Evolutionary conservation across 306 rosid species (phyloP), one percentile per base, ranked within the genome.

Genomic region (Argentina anserina): DNA sequence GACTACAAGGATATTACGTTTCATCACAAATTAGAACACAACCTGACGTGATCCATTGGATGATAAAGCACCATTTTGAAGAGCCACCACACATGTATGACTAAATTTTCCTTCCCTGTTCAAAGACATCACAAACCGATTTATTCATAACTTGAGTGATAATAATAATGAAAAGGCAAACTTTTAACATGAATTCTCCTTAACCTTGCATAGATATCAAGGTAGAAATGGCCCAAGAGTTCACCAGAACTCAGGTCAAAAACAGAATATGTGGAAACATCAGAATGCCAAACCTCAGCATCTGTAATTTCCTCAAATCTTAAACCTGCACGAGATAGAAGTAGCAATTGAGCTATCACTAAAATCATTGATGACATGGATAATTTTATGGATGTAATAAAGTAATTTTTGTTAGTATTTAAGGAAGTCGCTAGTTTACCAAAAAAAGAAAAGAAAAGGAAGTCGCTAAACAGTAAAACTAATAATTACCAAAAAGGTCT

Each of bases 141-240:
- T 65, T 79, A 37, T 75, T 78, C 39, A 75, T 39, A 67, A 75
- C 29, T 80, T 77, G 62, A 68, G 79, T 39, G 34, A 80, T 61
- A 59, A 70, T 42, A 85, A 29, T 56, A 23, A 72, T 39, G 23
- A 14, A 72, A 47, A 23, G 4, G 7, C 3, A 71, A 70, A 25
- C 12, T 14, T 70, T 26, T 23, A 61, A 60, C 78, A 67, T 42
- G 68, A 61, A 56, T 28, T 25, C 8, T 65, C 33, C 68, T 40
- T 73, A 70, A 94, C 99, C 99, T 91, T 69, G 84, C 59, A 71
- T 85, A 90, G 73, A 91, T 72, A 79, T 94, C 97, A 42, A 89
- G 90, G 85, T 86, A 94, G 86, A 92, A 90, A 81, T 91, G 92
- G 71, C 99, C 99, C 77, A 89, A 79, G 37, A 90, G 84, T 88